phyloP scores from a whole-genome alignment of 768 basidiomycete genomes.

The Lactarius tabidus region DNA sequence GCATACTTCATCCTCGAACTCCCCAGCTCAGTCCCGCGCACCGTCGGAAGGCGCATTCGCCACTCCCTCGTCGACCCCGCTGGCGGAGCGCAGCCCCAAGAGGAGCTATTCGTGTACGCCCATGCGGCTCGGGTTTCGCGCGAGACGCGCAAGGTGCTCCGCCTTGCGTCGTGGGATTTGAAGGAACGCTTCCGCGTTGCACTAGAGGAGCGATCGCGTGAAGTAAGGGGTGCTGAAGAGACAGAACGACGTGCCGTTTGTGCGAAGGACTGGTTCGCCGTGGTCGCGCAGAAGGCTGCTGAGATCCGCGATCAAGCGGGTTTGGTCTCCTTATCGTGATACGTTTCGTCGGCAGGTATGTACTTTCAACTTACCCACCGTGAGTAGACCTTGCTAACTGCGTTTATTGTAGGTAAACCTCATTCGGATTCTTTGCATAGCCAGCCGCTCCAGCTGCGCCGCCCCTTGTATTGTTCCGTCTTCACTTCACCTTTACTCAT shows the following conservation, averaged over 20 bases:
- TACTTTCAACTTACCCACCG: neutral
- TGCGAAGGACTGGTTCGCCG: constrained; percentile 71
- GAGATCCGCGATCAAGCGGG: constrained; percentile 33
- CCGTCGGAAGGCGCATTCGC: constrained; percentile 80
- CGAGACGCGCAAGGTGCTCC: constrained; percentile 91
- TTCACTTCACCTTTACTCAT: neutral
- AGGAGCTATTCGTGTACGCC: constrained; percentile 55
- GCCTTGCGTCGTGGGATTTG: constrained; percentile 88
- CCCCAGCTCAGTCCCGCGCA: constrained; percentile 82
- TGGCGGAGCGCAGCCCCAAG: constrained; percentile 45
- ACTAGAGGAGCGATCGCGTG: constrained; percentile 73
- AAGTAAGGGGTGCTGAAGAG: constrained; percentile 75
- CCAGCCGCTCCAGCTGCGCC: neutral
- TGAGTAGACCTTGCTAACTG: neutral
- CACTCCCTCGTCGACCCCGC: constrained; percentile 51
- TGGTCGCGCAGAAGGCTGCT: constrained; percentile 47
- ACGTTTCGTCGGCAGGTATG: neutral
- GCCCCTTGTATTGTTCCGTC: neutral
- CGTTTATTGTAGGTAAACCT: neutral
- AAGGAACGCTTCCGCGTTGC: constrained; percentile 74
- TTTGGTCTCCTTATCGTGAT: constrained; percentile 4
- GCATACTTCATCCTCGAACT: constrained; percentile 85
- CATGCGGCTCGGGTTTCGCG: constrained; percentile 68
- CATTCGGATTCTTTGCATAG: neutral
- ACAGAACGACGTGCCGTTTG: constrained; percentile 61